These are phyloP conservation scores for Arachis monticola DNA, from an alignment of 331 rosid genomes.

Conservation along the genomic window DNA sequence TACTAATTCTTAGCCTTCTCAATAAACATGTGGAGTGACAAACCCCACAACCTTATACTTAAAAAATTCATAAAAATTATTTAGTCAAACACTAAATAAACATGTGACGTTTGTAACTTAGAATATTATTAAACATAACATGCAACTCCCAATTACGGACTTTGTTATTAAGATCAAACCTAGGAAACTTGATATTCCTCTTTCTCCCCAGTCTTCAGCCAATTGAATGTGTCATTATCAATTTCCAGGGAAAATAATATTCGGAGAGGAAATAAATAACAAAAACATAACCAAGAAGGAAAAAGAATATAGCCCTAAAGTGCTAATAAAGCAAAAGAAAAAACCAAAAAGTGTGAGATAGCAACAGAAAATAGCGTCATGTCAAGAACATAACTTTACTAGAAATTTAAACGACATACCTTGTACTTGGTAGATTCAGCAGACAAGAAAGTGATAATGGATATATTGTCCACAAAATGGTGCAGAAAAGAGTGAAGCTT, in stretches of 20 bases:
- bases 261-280: not conserved
- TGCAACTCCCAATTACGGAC: not conserved
- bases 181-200: not conserved
- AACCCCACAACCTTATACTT: not conserved
- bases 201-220: too few relatives aligned
- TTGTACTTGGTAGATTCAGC: conserved; percentile 12
- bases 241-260: not conserved
- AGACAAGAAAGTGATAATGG: not conserved
- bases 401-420: conserved; percentile 12
- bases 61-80: not conserved
- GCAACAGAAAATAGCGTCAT: not conserved
- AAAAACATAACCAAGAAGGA: conserved; percentile 3
- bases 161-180: not conserved
- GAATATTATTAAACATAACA: not conserved
- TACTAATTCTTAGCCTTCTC: conserved; percentile 35
- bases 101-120: not conserved
- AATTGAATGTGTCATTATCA: not conserved
- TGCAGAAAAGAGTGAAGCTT: conserved; percentile 15
- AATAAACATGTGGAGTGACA: conserved; percentile 36
- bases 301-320: conserved; percentile 23
- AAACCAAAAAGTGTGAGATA: conserved; percentile 14
- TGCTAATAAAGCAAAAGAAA: not conserved
- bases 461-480: conserved; percentile 22
- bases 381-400: conserved; percentile 12
- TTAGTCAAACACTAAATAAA: conserved; percentile 9